Base-by-base conservation (phyloP, 2,329 filamentous ascomycete species). In the Ophiostoma tasmaniense region DNA sequence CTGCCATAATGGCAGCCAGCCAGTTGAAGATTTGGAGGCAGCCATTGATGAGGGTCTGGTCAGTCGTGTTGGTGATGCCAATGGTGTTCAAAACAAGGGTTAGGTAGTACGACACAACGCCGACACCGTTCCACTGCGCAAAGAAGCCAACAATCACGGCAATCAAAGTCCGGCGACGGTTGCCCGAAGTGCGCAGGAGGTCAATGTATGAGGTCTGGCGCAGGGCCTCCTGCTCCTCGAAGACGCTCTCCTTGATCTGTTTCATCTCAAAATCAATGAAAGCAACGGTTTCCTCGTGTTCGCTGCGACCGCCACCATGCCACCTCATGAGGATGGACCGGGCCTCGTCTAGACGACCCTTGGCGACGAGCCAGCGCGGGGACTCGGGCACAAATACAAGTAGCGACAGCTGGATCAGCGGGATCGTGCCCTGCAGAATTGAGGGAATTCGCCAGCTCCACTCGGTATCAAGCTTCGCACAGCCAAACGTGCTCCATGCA, bases 401-500 rank as follows among this genome's bases (percentile, higher is more conserved):
- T 1, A 45, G 42, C 42, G 42, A 28, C 69, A 81, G 71, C 67
- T 80, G 79, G 28, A 83, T 69, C 14, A 82, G 64, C 1, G 84
- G 83, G 4, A 84, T 82, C 10, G 72, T 73, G 37, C 75, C 81
- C 72, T 81, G 79, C 74, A 80, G 78, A 39, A 78, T 75, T 22
- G 79, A 79, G 10, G 79, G 79, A 70, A 80, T 76, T 25, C 79
- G 75, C 79, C 79, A 80, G 20, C 42, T 64, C 50, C 65, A 59
- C 45, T 55, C 33, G 13, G 17, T 59, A 7, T 10, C 28, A 39
- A 75, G 75, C 69, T 78, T 77, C 17, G 67, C 62, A 11, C 68
- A 72, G 25, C 79, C 80, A 37, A 79, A 80, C 70, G 81, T 79
- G 64, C 80, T 76, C 79, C 79, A 81, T 72, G 80, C 79, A 5